These are phyloP conservation scores for Scutellaria barbata DNA, from an alignment of 257 asterid genomes.

Conservation along the genomic window DNA sequence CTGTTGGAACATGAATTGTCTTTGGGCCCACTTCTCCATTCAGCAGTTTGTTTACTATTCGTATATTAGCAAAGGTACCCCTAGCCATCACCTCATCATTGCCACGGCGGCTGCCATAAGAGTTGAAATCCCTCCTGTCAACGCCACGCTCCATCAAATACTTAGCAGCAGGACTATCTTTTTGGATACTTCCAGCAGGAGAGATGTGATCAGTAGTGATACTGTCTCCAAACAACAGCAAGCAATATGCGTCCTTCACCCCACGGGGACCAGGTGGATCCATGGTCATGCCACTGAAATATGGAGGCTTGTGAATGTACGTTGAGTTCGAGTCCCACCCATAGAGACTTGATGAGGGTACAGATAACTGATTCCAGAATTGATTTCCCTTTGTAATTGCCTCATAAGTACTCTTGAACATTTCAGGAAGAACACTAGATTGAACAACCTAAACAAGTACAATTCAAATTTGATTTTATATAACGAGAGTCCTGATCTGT, in stretches of 20 bases:
- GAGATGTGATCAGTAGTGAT: slow-evolving; percentile 96
- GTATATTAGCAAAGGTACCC: slow-evolving; percentile 93
- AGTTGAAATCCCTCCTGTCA: slow-evolving; percentile 86
- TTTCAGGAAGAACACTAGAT: slow-evolving; percentile 91
- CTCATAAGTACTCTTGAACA: slow-evolving; percentile 90
- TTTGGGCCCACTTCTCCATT: slow-evolving; percentile 93
- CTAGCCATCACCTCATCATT: slow-evolving; percentile 97
- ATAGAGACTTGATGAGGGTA: slow-evolving; percentile 78
- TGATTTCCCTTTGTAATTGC: slow-evolving; percentile 87
- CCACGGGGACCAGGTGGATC: slow-evolving; percentile 85
- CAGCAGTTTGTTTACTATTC: slow-evolving; percentile 78
- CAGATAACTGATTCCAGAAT: slow-evolving; percentile 77
- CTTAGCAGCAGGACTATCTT: slow-evolving; percentile 93
- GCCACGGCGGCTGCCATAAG: slow-evolving; percentile 97
- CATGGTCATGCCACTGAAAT: slow-evolving; percentile 80
- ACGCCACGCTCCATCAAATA: slow-evolving; percentile 84
- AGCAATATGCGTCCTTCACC: slow-evolving; percentile 88
- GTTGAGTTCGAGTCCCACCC: slow-evolving; percentile 84
- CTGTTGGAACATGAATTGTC: slow-evolving; percentile 84
- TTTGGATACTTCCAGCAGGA: slow-evolving; percentile 96
- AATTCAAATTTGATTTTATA: slow-evolving; percentile 16
- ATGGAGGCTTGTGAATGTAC: slow-evolving; percentile 94
- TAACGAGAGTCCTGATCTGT: not conserved
- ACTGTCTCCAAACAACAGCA: slow-evolving; percentile 89
- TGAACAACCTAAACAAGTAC: slow-evolving; percentile 69